phyloP scores from a whole-genome alignment of 2,329 filamentous ascomycete genomes.

The Bisporella sp. region DNA sequence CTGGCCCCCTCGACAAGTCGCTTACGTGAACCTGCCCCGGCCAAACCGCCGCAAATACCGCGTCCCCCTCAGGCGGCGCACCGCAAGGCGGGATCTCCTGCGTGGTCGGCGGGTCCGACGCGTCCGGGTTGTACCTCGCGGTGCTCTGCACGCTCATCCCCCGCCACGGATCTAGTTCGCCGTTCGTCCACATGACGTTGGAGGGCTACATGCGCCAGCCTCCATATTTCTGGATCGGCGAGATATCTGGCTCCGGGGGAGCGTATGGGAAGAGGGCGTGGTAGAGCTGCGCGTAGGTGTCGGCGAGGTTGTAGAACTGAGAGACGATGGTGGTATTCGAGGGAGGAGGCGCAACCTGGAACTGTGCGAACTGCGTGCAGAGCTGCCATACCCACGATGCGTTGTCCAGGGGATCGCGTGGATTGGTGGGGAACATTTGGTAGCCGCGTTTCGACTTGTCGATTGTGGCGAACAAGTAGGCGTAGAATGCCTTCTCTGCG shows the following conservation, averaged over 20 bases:
- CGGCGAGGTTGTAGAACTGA: not conserved
- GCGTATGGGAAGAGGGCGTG: not conserved
- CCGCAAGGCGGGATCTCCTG: too few relatives aligned
- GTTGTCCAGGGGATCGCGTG: not conserved
- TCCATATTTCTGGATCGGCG: slow-evolving; percentile 1
- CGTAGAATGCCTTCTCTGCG: slow-evolving; percentile 1
- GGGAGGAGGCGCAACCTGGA: not conserved
- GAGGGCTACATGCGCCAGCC: slow-evolving; percentile 2
- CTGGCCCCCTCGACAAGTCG: too few relatives aligned
- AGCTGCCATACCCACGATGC: slow-evolving; percentile 2
- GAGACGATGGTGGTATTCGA: not conserved
- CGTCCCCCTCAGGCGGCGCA: too few relatives aligned
- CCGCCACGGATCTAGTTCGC: slow-evolving; percentile 1
- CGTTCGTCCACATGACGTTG: slow-evolving; percentile 5
- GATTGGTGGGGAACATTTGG: not conserved
- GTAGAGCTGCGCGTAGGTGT: not conserved
- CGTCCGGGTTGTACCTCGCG: too few relatives aligned
- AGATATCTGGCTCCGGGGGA: not conserved
- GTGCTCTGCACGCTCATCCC: too few relatives aligned
- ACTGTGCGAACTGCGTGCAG: slow-evolving; percentile 1
- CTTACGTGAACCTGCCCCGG: too few relatives aligned
- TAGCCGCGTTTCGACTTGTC: not conserved
- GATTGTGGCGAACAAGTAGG: not conserved
- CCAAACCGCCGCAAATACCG: too few relatives aligned
- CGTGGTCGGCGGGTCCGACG: too few relatives aligned